phyloP scores from a whole-genome alignment of 345 rosid species.

The Camelina neglecta region DNA sequence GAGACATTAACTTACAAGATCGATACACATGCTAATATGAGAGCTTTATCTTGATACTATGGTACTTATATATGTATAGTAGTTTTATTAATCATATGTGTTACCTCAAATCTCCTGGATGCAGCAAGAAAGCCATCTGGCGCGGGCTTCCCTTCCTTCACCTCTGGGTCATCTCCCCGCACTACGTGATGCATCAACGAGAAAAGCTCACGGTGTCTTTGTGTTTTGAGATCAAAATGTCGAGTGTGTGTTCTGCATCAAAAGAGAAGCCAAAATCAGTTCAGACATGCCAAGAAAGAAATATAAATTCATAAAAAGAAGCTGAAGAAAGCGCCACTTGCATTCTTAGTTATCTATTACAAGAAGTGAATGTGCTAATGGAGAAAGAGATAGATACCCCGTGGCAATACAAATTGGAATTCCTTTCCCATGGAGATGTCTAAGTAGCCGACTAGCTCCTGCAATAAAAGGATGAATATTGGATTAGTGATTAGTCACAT shows the following conservation, averaged over 20 bases:
- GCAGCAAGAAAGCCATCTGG: constrained; percentile 92
- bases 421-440: constrained; percentile 81
- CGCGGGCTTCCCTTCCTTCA: constrained; percentile 89
- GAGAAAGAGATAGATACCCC: constrained; percentile 53
- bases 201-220: constrained; percentile 74
- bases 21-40: neutral
- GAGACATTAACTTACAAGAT: constrained; percentile 9
- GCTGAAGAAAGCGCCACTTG: neutral
- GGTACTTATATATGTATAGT: neutral
- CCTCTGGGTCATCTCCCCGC: constrained; percentile 93
- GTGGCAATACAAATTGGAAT: constrained; percentile 83
- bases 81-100: neutral
- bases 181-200: constrained; percentile 95
- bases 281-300: neutral
- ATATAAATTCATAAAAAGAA: constrained; percentile 2
- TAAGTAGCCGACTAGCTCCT: constrained; percentile 83
- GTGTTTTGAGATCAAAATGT: constrained; percentile 85
- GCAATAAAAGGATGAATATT: constrained; percentile 18
- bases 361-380: neutral
- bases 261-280: neutral
- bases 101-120: constrained; percentile 91
- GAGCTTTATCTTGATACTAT: too few species aligned
- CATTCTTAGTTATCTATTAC: constrained; percentile 8
- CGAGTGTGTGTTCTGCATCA: constrained; percentile 69
- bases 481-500: too few species aligned